Evolutionary conservation across 2,329 filamentous ascomycete genomes (phyloP).

Genomic region (Pseudocercospora ulei): DNA sequence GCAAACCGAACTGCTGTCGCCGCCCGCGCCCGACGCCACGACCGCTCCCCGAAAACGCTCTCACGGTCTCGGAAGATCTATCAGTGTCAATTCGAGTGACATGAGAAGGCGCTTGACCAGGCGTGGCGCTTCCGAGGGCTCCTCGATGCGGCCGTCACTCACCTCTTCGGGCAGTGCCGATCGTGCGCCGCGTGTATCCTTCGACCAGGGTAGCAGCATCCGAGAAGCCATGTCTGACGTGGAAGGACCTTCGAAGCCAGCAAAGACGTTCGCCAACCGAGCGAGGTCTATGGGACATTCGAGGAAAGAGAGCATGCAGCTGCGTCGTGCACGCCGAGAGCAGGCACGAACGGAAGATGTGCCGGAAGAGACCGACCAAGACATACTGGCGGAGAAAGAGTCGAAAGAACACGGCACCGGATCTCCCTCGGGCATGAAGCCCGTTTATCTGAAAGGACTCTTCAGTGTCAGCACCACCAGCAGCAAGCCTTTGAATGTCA

Average conservation of each 20-base stretch:
- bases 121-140: constrained; percentile 46
- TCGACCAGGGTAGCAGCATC: constrained; percentile 31
- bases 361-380: constrained; percentile 80
- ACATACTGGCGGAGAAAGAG: constrained; percentile 52
- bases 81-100: constrained; percentile 84
- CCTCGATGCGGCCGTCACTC: constrained; percentile 36
- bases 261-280: constrained; percentile 55
- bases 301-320: constrained; percentile 83
- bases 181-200: constrained; percentile 30
- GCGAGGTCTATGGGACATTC: constrained; percentile 85
- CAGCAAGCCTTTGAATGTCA: constrained; percentile 75
- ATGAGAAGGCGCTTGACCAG: constrained; percentile 56
- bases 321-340: constrained; percentile 55
- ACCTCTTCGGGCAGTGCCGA: constrained; percentile 25
- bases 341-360: constrained; percentile 56
- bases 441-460: constrained; percentile 88
- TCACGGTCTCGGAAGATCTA: constrained; percentile 70
- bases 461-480: constrained; percentile 97
- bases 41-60: constrained; percentile 21
- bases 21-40: constrained; percentile 52
- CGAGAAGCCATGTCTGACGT: constrained; percentile 44
- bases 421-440: constrained; percentile 71
- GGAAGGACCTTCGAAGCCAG: constrained; percentile 32
- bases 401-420: constrained; percentile 44
- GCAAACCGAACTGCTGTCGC: constrained; percentile 57